These are phyloP conservation scores for Plasmopara halstedii DNA, from an alignment of 352 stramenopile species.

Conservation along the genomic window DNA sequence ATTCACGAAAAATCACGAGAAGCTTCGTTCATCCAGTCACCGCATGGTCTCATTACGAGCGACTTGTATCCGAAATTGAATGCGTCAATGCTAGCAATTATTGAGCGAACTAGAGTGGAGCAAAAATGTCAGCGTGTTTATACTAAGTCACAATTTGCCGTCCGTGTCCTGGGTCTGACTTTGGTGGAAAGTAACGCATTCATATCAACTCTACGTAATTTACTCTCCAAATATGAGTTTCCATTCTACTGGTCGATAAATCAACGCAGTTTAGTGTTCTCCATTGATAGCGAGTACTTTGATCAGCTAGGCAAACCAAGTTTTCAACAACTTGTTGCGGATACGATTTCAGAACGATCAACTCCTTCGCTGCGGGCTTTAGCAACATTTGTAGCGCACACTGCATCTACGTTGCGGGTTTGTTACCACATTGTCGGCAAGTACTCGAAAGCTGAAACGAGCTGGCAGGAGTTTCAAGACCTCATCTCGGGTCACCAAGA, in stretches of 20 bases:
- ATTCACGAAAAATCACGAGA: slow-evolving; percentile 18
- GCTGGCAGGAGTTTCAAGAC: slow-evolving; percentile 56
- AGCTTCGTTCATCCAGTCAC: slow-evolving; percentile 14
- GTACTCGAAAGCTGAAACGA: slow-evolving; percentile 30
- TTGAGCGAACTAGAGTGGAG: slow-evolving; percentile 30
- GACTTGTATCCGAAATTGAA: slow-evolving; percentile 31
- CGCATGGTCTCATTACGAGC: slow-evolving; percentile 31
- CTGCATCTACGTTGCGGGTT: slow-evolving; percentile 45
- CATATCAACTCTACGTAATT: slow-evolving; percentile 32
- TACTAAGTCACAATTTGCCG: slow-evolving; percentile 1
- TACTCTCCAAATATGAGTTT: slow-evolving; percentile 29
- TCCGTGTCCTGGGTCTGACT: slow-evolving; percentile 29
- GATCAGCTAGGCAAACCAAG: too few species aligned
- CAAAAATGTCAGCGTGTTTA: slow-evolving; percentile 4
- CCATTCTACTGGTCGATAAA: slow-evolving; percentile 71
- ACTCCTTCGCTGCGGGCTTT: too few species aligned
- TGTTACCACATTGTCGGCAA: slow-evolving; percentile 57
- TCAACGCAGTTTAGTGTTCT: slow-evolving; percentile 35
- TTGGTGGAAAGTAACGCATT: slow-evolving; percentile 53
- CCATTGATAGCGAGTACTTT: too few species aligned
- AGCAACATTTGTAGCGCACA: slow-evolving; percentile 42
- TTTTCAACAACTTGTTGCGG: too few species aligned
- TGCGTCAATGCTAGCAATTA: slow-evolving; percentile 21
- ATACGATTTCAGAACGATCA: too few species aligned
- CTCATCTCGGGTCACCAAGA: slow-evolving; percentile 51